Base-by-base conservation (phyloP, 148 eudicot genomes). In the Linanthus parryae region DNA sequence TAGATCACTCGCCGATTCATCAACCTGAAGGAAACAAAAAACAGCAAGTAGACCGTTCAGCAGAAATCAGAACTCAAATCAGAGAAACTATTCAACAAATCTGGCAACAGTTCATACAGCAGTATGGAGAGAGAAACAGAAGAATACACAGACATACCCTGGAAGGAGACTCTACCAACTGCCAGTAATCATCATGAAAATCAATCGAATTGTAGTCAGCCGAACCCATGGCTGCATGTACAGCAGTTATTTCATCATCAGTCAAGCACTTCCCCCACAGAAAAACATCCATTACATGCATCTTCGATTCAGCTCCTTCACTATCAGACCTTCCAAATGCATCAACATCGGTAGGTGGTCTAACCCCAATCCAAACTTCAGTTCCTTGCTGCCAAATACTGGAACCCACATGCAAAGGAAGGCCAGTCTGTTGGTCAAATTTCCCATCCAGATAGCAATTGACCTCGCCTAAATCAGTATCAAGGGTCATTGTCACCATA, bases 241-340 rank as follows among this genome's bases (percentile, higher is more conserved):
- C 85, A 48, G 79, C 59, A 68, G 75, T 69, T 54, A 94, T 73
- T 62, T 94, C 99, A 57, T 94, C 99, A 78, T 94, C 99, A 52
- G 67, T 77, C 80, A 94, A 82, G 75, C 99, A 94, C 71, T 96
- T 80, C 74, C 96, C 95, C 99, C 99, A 94, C 7, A 94, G 79
- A 49, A 94, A 88, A 73, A 84, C 83, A 76, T 94, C 99, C 99
- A 94, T 94, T 46, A 94, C 59, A 61, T 82, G 96, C 95, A 94
- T 84, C 70, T 88, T 94, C 18, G 95, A 78, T 58, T 94, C 99
- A 26, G 79, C 73, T 62, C 95, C 96, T 76, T 94, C 99, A 49
- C 99, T 94, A 54, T 94, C 99, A 10, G 99, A 88, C 74, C 99
- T 78, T 65, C 99, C 99, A 68, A 88, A 94, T 25, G 96, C 85